Conservation (phyloP, 805 yeast genomes). For the Ogataea trehaloabstinens region DNA sequence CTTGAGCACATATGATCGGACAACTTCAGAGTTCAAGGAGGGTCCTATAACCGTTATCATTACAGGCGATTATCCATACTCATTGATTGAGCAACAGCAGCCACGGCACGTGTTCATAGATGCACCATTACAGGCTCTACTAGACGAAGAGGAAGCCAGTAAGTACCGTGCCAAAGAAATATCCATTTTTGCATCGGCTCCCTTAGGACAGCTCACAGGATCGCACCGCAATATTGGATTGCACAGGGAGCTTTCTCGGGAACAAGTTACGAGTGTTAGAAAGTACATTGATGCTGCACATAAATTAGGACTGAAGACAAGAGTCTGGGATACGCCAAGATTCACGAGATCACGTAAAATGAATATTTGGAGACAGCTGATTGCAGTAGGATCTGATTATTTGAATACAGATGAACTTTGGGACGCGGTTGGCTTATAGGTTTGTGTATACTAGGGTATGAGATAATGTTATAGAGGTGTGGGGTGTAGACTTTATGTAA, state of each 20-base stretch:
- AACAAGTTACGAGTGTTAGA: conserved; percentile 31
- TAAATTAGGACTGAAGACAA: conserved; percentile 46
- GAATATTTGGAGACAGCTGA: conserved; percentile 48
- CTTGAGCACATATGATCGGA: conserved; percentile 46
- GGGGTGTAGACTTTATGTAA: too few relatives aligned
- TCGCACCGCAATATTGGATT: conserved; percentile 11
- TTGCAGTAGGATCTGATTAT: conserved; percentile 50
- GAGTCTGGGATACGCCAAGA: conserved; percentile 70
- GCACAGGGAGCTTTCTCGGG: conserved; percentile 32
- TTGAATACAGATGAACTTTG: conserved; percentile 62
- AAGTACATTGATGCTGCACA: conserved; percentile 40
- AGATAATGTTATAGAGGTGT: too few relatives aligned
- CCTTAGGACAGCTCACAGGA: conserved; percentile 20
- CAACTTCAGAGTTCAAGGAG: conserved; percentile 31
- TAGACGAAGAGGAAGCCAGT: conserved; percentile 13
- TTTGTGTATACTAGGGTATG: not conserved
- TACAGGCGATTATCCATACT: conserved; percentile 63
- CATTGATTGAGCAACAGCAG: conserved; percentile 26
- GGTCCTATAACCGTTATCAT: conserved; percentile 62
- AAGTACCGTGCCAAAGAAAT: conserved; percentile 19
- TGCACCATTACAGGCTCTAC: conserved; percentile 41
- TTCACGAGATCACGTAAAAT: conserved; percentile 55
- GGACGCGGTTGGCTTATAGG: conserved; percentile 12
- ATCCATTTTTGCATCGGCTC: conserved; percentile 24
- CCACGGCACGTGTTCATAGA: conserved; percentile 46